Evolutionary conservation across 768 basidiomycete genomes (phyloP).

Genomic region (Rhizopogon salebrosus): DNA sequence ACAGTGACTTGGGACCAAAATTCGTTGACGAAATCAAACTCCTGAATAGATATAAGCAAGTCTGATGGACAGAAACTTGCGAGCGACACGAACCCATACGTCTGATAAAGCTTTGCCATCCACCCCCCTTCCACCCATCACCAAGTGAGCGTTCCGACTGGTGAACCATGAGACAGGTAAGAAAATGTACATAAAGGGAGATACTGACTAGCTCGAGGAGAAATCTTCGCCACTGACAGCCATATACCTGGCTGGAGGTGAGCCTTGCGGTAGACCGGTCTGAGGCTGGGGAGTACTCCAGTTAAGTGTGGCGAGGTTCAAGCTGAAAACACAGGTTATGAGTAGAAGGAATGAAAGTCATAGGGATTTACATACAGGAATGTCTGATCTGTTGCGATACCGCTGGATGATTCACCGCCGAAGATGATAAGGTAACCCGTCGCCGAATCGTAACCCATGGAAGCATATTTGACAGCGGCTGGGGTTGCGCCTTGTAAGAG

Average conservation of each 20-base stretch:
- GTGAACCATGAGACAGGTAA: slow-evolving; percentile 12
- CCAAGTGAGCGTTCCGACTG: slow-evolving; percentile 70
- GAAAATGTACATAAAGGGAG: slow-evolving; percentile 7
- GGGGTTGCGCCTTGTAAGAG: slow-evolving; percentile 48
- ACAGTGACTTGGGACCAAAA: slow-evolving; percentile 68
- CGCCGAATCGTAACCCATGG: slow-evolving; percentile 50
- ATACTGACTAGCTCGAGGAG: slow-evolving; percentile 77
- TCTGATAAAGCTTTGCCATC: slow-evolving; percentile 54
- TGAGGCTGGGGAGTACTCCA: slow-evolving; percentile 61
- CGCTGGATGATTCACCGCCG: slow-evolving; percentile 67
- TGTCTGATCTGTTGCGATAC: slow-evolving; percentile 58
- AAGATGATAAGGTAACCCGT: slow-evolving; percentile 64
- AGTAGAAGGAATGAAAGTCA: slow-evolving; percentile 2
- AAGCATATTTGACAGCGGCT: slow-evolving; percentile 65
- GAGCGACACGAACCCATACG: slow-evolving; percentile 56
- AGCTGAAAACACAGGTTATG: slow-evolving; percentile 30
- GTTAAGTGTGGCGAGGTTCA: slow-evolving; percentile 53
- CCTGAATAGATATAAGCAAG: slow-evolving; percentile 36
- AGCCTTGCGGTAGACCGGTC: slow-evolving; percentile 33
- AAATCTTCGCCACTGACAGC: slow-evolving; percentile 64
- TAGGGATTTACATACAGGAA: slow-evolving; percentile 48
- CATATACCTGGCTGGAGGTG: slow-evolving; percentile 60
- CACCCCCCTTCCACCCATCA: slow-evolving; percentile 66
- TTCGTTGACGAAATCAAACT: slow-evolving; percentile 69
- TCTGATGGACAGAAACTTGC: neutral